These are phyloP conservation scores for Paragyromitra xinjiangensis DNA, from an alignment of 495 filamentous ascomycete species.

Conservation along the genomic window DNA sequence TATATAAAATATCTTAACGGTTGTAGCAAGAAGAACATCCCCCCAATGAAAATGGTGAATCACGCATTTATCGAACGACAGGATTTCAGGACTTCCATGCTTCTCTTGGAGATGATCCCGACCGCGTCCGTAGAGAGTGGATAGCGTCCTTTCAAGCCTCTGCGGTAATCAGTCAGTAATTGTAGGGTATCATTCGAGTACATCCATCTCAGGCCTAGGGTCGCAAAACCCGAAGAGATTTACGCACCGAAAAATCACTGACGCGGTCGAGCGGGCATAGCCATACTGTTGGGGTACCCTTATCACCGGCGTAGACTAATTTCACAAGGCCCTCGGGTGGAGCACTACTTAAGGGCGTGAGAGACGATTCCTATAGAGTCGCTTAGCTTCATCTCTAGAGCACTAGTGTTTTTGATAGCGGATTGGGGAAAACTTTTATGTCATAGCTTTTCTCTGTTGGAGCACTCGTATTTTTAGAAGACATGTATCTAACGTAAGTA, in stretches of 20 bases:
- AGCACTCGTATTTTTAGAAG: background rate
- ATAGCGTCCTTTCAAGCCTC: background rate
- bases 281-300: background rate
- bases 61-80: background rate
- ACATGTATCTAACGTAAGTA: too few relatives aligned
- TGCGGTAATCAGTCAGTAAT: background rate
- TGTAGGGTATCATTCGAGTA: background rate
- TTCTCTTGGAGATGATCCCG: background rate
- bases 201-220: background rate
- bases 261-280: background rate
- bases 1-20: background rate
- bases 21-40: background rate
- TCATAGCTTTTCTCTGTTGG: background rate
- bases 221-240: background rate
- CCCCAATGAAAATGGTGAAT: background rate
- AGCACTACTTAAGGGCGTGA: background rate
- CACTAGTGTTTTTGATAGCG: background rate
- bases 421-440: background rate
- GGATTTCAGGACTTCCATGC: background rate
- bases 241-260: background rate
- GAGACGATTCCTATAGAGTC: background rate
- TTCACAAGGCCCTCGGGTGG: background rate
- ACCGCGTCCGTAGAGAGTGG: background rate
- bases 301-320: background rate
- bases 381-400: background rate